These are phyloP conservation scores for Turnera subulata DNA, from an alignment of 345 rosid species.

Conservation along the genomic window DNA sequence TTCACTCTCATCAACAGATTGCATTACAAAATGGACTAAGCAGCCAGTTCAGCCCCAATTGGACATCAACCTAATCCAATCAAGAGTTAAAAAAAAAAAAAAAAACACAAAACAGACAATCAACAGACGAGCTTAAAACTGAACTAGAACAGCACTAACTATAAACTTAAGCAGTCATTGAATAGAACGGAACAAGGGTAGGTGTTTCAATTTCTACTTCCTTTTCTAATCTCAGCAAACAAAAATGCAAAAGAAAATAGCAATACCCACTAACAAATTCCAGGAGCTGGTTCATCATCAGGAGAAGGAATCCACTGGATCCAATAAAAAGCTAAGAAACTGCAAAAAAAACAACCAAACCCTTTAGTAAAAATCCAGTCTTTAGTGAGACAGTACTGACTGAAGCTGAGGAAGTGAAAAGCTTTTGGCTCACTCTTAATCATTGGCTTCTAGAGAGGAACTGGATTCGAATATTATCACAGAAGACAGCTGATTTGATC, in stretches of 20 bases:
- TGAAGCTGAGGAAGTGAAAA: no score
- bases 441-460: constrained; percentile 2
- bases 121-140: neutral
- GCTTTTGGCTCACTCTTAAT: no score
- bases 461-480: constrained; percentile 25
- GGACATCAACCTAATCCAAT: constrained; percentile 15
- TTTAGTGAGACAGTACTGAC: no score
- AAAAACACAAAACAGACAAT: neutral
- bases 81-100: neutral
- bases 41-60: constrained; percentile 10
- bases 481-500: constrained; percentile 24
- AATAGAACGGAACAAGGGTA: neutral
- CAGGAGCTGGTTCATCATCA: constrained; percentile 12
- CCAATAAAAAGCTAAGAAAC: constrained; percentile 27
- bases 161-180: constrained; percentile 13
- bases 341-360: constrained; percentile 7
- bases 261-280: constrained; percentile 5
- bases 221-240: neutral
- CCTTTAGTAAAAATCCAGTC: no score
- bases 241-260: constrained; percentile 3
- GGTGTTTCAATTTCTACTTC: neutral
- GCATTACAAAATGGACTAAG: constrained; percentile 47
- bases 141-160: neutral
- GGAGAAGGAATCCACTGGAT: constrained; percentile 27
- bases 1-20: constrained; percentile 40